Evolutionary conservation across 164 flowering plant species (phyloP).

Genomic region (Paratinospora sagittata): DNA sequence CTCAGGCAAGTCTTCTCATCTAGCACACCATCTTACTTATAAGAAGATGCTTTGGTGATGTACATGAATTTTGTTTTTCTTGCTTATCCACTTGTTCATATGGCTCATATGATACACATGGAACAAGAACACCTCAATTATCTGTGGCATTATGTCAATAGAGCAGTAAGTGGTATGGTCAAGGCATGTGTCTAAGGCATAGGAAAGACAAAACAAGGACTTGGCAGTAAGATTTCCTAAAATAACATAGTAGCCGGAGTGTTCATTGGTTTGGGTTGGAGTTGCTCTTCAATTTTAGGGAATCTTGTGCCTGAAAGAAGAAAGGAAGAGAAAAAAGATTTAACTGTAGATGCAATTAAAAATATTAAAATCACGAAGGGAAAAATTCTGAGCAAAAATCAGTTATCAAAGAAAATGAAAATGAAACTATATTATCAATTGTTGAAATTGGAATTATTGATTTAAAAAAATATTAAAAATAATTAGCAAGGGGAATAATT

Average conservation of each 20-base stretch:
- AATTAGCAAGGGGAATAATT: too few relatives aligned
- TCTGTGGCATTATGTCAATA: not conserved
- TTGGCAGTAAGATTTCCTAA: not conserved
- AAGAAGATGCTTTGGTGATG: not conserved
- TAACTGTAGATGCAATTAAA: not conserved
- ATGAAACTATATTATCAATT: too few relatives aligned
- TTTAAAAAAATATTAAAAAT: too few relatives aligned
- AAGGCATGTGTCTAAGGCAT: not conserved
- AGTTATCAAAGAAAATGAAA: too few relatives aligned
- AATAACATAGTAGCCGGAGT: not conserved
- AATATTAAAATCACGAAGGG: too few relatives aligned
- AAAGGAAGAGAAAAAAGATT: not conserved
- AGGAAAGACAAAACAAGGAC: not conserved
- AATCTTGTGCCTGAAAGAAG: not conserved
- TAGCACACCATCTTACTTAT: not conserved
- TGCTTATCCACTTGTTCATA: not conserved
- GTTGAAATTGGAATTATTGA: too few relatives aligned
- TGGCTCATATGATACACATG: not conserved
- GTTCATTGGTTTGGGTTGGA: not conserved
- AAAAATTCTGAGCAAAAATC: too few relatives aligned
- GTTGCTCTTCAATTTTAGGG: not conserved
- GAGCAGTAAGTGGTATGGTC: not conserved
- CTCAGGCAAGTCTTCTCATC: constrained; percentile 37
- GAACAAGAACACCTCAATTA: not conserved
- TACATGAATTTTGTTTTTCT: not conserved